phyloP scores from a whole-genome alignment of 2,329 filamentous ascomycete genomes.

The Xenosphaeropsis pyriputrescens region DNA sequence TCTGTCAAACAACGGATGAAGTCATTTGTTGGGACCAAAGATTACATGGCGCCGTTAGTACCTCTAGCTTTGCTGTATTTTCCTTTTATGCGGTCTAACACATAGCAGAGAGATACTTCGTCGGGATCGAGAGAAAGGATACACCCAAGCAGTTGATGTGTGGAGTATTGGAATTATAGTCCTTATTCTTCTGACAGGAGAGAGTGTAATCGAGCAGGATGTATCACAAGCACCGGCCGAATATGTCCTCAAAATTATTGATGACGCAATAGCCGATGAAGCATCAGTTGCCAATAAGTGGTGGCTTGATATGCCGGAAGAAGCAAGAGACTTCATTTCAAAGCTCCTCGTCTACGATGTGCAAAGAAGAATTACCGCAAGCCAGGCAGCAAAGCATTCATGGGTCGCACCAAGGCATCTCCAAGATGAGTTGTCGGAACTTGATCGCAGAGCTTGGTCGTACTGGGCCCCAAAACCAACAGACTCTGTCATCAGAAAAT shows the following conservation, averaged over 20 bases:
- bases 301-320: conserved; percentile 8
- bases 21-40: conserved; percentile 15
- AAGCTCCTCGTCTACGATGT: conserved; percentile 20
- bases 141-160: conserved; percentile 16
- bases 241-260: neutral
- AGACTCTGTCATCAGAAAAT: conserved; percentile 9
- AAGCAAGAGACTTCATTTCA: conserved; percentile 19
- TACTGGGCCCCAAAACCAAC: conserved; percentile 13
- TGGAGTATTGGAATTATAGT: conserved; percentile 17
- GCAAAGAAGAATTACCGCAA: conserved; percentile 18
- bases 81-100: neutral
- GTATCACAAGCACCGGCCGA: conserved; percentile 1
- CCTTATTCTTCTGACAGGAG: conserved; percentile 12
- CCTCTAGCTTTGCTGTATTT: neutral
- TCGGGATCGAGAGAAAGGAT: conserved; percentile 5
- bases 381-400: conserved; percentile 17
- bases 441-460: conserved; percentile 5
- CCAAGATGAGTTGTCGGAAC: conserved; percentile 11
- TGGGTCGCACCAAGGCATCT: conserved; percentile 20
- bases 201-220: conserved; percentile 6
- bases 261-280: neutral
- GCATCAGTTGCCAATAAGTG: neutral
- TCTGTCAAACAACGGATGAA: conserved; percentile 9
- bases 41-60: conserved; percentile 17
- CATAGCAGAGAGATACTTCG: conserved; percentile 2